phyloP scores from a whole-genome alignment of 306 rosid species.

The Casuarina cunninghamiana region DNA sequence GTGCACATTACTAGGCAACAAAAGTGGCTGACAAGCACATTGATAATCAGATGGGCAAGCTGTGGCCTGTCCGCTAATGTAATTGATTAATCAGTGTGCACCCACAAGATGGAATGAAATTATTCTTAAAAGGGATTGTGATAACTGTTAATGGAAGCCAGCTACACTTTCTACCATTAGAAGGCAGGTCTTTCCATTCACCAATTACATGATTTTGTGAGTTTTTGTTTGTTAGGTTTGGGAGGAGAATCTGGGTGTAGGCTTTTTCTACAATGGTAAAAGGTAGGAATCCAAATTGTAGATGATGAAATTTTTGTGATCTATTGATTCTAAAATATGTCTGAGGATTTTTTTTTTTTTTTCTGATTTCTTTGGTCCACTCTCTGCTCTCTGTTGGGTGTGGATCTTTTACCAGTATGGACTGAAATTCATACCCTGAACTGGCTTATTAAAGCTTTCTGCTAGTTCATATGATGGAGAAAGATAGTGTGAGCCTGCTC shows the following conservation, averaged over 20 bases:
- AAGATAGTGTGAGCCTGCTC: slow-evolving; percentile 22
- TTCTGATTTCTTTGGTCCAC: neutral
- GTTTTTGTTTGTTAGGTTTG: too few species aligned
- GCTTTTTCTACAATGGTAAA: too few species aligned
- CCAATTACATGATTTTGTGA: too few species aligned
- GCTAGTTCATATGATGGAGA: slow-evolving; percentile 42
- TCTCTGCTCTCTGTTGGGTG: neutral
- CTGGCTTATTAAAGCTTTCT: slow-evolving; percentile 19
- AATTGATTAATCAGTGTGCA: neutral
- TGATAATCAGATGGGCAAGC: neutral
- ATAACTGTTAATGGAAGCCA: too few species aligned
- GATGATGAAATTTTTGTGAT: neutral
- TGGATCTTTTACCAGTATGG: neutral
- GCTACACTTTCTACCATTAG: too few species aligned
- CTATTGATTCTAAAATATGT: too few species aligned
- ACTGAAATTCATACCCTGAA: slow-evolving; percentile 14
- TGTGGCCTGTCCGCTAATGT: too few species aligned
- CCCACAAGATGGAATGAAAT: neutral
- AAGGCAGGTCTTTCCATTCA: too few species aligned
- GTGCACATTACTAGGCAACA: neutral
- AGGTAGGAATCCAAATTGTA: too few species aligned
- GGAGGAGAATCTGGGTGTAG: too few species aligned
- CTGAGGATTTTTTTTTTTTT: too few species aligned
- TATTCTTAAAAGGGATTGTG: neutral
- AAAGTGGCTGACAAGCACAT: neutral